phyloP scores from a whole-genome alignment of 106 monocot species.

The Phalaenopsis aphrodite region DNA sequence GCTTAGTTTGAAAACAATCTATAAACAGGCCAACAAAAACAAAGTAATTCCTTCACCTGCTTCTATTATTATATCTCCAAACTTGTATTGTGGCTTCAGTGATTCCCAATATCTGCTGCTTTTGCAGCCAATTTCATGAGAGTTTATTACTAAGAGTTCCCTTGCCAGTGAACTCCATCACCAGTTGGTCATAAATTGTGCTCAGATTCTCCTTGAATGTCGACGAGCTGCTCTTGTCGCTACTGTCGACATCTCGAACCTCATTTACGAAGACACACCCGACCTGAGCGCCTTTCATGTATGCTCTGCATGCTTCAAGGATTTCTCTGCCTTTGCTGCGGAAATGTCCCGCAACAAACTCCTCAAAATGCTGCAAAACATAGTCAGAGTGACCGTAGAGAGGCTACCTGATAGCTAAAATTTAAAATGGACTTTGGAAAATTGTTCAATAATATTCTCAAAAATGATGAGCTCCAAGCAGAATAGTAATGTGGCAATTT shows the following conservation, averaged over 20 bases:
- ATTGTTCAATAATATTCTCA: too few species aligned
- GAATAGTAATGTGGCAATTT: too few species aligned
- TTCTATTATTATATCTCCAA: too few species aligned
- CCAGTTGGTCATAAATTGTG: conserved; percentile 6
- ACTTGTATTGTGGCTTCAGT: too few species aligned
- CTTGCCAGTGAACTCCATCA: conserved; percentile 4
- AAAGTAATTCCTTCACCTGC: too few species aligned
- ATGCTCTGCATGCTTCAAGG: conserved; percentile 12
- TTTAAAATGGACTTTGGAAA: too few species aligned
- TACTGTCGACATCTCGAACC: conserved; percentile 10
- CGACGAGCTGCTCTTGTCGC: not conserved
- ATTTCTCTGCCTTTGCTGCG: not conserved
- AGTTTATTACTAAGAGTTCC: conserved; percentile 1
- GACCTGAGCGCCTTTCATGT: conserved; percentile 11
- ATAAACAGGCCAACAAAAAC: too few species aligned
- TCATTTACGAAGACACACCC: conserved; percentile 2
- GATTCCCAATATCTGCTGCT: not conserved
- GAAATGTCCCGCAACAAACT: conserved; percentile 14
- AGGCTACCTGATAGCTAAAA: too few species aligned
- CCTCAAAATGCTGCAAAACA: conserved; percentile 16
- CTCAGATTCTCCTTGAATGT: conserved; percentile 2
- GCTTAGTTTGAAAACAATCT: too few species aligned
- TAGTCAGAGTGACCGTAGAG: not conserved
- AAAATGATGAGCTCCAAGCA: too few species aligned
- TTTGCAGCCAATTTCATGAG: conserved; percentile 4